These are phyloP conservation scores for Litchi chinensis DNA, from an alignment of 345 rosid species.

Conservation along the genomic window DNA sequence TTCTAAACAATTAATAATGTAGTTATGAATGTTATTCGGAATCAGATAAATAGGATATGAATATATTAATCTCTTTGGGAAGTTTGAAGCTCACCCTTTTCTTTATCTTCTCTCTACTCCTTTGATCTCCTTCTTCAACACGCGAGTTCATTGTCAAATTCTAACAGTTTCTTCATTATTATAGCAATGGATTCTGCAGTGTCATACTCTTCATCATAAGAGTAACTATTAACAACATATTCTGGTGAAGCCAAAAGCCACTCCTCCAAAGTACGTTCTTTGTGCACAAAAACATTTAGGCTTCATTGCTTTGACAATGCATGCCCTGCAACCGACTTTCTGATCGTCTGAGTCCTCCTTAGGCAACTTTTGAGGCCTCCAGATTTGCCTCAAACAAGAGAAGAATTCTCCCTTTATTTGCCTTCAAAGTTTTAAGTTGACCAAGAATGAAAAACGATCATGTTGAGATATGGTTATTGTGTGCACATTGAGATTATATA, in stretches of 20 bases:
- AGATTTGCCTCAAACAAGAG: slow-evolving; percentile 16
- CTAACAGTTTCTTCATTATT: slow-evolving; percentile 21
- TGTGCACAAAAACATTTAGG: slow-evolving; percentile 15
- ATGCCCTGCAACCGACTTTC: background rate
- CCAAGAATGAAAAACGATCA: background rate
- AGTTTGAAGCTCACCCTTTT: slow-evolving; percentile 50
- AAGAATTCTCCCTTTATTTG: slow-evolving; percentile 28
- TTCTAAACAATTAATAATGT: no score
- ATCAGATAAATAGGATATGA: slow-evolving; percentile 19
- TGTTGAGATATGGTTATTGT: background rate
- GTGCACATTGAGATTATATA: slow-evolving; percentile 2
- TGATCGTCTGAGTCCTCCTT: slow-evolving; percentile 8
- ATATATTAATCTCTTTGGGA: slow-evolving; percentile 41
- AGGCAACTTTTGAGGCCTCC: slow-evolving; percentile 14
- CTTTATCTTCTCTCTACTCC: slow-evolving; percentile 27
- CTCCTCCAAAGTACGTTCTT: slow-evolving; percentile 31
- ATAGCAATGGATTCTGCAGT: background rate
- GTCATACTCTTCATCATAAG: slow-evolving; percentile 18
- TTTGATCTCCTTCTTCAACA: background rate
- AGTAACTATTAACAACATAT: slow-evolving; percentile 22
- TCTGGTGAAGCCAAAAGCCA: slow-evolving; percentile 35
- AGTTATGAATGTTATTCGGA: background rate
- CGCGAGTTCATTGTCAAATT: slow-evolving; percentile 18
- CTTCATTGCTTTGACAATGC: slow-evolving; percentile 3
- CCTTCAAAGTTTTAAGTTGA: background rate